Evolutionary conservation across 176 grass and related monocot species (phyloP).

Genomic region (Hyparrhenia diplandra): DNA sequence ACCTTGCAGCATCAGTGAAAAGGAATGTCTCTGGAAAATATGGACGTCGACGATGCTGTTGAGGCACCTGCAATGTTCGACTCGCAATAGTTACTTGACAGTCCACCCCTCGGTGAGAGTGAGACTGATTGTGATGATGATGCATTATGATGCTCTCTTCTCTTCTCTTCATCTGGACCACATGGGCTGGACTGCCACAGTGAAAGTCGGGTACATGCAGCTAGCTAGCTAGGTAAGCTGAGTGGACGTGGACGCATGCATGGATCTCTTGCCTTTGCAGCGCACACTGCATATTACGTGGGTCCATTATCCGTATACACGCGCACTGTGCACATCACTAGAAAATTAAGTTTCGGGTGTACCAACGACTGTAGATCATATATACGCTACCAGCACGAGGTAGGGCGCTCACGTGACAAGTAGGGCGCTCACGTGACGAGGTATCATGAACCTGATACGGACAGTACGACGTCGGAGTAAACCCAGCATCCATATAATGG

Average conservation of each 20-base stretch:
- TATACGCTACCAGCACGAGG: background rate
- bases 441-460: background rate
- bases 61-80: slow-evolving; percentile 19
- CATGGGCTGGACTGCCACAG: slow-evolving; percentile 9
- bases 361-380: background rate
- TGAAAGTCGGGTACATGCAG: slow-evolving; percentile 3
- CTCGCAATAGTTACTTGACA: slow-evolving; percentile 5
- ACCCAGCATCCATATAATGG: too few species aligned
- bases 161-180: slow-evolving; percentile 7
- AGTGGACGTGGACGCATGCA: background rate
- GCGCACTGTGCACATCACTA: background rate
- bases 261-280: background rate
- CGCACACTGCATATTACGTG: too few species aligned
- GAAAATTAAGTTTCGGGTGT: background rate
- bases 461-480: slow-evolving; percentile 1
- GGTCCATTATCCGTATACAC: background rate
- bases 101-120: background rate
- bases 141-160: background rate
- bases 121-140: background rate
- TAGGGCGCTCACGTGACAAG: too few species aligned
- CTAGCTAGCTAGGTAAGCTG: too few species aligned
- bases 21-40: slow-evolving; percentile 42
- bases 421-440: too few species aligned
- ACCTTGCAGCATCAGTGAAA: slow-evolving; percentile 9
- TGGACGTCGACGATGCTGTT: background rate